These are phyloP conservation scores for Termitomyces sp. DNA, from an alignment of 768 basidiomycete genomes.

Conservation along the genomic window DNA sequence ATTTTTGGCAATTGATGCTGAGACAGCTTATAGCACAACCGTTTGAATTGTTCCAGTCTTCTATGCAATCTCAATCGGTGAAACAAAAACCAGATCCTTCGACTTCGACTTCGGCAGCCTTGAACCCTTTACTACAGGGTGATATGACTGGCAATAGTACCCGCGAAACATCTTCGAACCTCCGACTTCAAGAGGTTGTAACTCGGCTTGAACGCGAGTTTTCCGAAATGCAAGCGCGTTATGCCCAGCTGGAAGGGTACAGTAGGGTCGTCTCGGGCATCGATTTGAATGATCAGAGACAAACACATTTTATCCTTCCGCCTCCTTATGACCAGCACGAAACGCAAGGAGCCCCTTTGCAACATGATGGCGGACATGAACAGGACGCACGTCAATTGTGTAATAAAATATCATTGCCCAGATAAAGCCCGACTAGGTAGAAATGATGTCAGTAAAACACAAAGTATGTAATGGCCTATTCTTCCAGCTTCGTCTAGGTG, in stretches of 20 bases:
- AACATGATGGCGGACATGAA: background rate
- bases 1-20: background rate
- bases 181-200: background rate
- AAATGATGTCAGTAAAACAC: no score
- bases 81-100: no score
- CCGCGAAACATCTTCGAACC: background rate
- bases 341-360: background rate
- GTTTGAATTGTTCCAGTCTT: background rate
- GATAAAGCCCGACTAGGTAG: no score
- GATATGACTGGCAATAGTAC: background rate
- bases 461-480: no score
- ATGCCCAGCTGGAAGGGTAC: background rate
- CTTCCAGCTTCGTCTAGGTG: no score
- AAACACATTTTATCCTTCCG: background rate
- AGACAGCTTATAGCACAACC: background rate
- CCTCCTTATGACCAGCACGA: background rate
- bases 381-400: no score
- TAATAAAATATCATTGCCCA: no score
- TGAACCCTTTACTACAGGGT: background rate
- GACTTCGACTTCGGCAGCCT: background rate
- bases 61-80: background rate
- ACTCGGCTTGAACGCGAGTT: background rate
- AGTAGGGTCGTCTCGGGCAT: background rate
- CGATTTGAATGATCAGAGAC: background rate
- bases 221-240: background rate